Percentiles rank a stretch among this genome's conserved stretches.
Conservation (phyloP, 768 basidiomycete genomes). For the Phanerochaete carnosa region DNA sequence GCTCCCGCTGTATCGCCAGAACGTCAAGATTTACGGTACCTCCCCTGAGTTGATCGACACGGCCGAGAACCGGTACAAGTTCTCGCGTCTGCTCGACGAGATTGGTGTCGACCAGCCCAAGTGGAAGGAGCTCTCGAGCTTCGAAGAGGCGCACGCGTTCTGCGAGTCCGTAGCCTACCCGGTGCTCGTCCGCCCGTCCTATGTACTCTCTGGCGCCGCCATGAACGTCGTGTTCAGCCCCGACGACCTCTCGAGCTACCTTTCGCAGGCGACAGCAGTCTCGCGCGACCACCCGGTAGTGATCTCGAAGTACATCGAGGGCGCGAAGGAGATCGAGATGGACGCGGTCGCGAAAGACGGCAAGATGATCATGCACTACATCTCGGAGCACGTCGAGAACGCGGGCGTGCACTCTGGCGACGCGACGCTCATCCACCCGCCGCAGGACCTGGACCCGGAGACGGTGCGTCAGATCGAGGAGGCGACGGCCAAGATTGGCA, state of each 20-base stretch:
- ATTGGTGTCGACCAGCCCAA: slow-evolving; percentile 97
- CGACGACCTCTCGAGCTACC: slow-evolving; percentile 88
- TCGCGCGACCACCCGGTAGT: slow-evolving; percentile 97
- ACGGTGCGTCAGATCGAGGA: slow-evolving; percentile 96
- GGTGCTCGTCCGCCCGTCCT: slow-evolving; percentile 95
- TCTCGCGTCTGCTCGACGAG: slow-evolving; percentile 95
- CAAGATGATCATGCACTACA: slow-evolving; percentile 99
- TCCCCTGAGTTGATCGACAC: slow-evolving; percentile 99
- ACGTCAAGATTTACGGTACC: slow-evolving; percentile 97
- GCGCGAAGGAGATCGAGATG: slow-evolving; percentile 99
- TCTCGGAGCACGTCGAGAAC: slow-evolving; percentile 99
- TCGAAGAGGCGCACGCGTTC: slow-evolving; percentile 83
- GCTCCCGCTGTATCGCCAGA: slow-evolving; percentile 91
- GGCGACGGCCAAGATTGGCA: slow-evolving; percentile 96
- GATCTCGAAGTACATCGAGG: slow-evolving; percentile 98
- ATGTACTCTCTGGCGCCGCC: slow-evolving; percentile 98
- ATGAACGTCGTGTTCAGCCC: slow-evolving; percentile 98
- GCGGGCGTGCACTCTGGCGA: slow-evolving; percentile 99
- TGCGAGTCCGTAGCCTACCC: slow-evolving; percentile 94
- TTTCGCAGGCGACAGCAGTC: slow-evolving; percentile 93
- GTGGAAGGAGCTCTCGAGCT: slow-evolving; percentile 96
- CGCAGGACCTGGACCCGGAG: slow-evolving; percentile 95
- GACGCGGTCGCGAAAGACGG: slow-evolving; percentile 97
- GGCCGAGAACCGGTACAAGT: slow-evolving; percentile 99
- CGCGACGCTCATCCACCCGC: slow-evolving; percentile 96